phyloP scores from a whole-genome alignment of 768 basidiomycete genomes.

The Rhizopogon roseolus region DNA sequence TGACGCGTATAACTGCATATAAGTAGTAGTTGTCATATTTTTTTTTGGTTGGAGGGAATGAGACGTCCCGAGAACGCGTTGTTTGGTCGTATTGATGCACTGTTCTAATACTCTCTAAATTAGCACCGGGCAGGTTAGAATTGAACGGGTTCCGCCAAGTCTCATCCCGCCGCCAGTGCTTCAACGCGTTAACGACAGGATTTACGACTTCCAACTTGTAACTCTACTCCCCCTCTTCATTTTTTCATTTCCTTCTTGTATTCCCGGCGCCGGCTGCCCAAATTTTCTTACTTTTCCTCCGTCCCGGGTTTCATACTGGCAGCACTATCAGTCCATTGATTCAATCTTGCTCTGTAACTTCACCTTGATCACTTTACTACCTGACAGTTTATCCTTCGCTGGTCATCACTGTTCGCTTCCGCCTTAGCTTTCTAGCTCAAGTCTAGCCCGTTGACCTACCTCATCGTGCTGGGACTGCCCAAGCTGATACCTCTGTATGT shows the following conservation, averaged over 20 bases:
- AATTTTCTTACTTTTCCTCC: not conserved
- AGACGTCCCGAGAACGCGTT: constrained; percentile 3
- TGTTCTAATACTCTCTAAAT: not conserved
- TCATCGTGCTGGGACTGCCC: not conserved
- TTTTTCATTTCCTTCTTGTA: constrained; percentile 2
- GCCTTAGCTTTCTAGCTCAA: not conserved
- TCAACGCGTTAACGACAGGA: constrained; percentile 24
- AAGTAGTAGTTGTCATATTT: not conserved
- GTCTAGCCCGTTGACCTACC: no score
- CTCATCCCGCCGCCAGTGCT: constrained; percentile 7
- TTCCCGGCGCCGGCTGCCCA: not conserved
- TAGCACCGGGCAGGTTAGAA: constrained; percentile 9
- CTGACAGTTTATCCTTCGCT: not conserved
- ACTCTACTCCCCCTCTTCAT: not conserved
- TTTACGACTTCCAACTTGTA: constrained; percentile 19
- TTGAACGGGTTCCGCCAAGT: constrained; percentile 12
- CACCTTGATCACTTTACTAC: constrained; percentile 6
- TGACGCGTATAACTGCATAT: not conserved
- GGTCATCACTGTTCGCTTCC: not conserved
- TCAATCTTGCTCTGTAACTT: constrained; percentile 1
- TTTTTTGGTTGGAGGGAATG: not conserved
- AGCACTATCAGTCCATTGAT: not conserved
- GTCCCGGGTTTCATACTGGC: not conserved
- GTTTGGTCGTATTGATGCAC: constrained; percentile 20
- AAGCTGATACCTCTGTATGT: not conserved